Conservation (phyloP, 2,329 filamentous ascomycete species). For the Xylaria sp. region DNA sequence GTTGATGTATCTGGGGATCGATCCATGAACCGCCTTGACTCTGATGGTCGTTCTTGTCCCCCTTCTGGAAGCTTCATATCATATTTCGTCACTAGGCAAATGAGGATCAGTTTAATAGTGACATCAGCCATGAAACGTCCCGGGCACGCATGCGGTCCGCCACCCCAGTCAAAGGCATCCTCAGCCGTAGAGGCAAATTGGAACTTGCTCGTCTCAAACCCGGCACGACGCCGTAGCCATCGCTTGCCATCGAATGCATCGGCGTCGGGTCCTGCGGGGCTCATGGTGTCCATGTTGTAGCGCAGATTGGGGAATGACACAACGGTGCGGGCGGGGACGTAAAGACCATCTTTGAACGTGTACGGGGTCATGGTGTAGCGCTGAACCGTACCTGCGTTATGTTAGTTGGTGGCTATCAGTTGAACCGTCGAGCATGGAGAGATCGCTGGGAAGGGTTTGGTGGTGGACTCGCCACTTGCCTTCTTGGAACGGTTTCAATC, state of each 20-base stretch:
- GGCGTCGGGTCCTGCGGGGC: constrained; percentile 26
- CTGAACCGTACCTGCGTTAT: constrained; percentile 28
- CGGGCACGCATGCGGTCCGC: constrained; percentile 40
- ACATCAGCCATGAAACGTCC: constrained; percentile 40
- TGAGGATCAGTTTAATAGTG: constrained; percentile 41
- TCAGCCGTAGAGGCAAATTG: constrained; percentile 41
- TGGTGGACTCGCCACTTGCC: constrained; percentile 19
- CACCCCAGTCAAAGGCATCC: constrained; percentile 41
- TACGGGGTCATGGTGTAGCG: constrained; percentile 29
- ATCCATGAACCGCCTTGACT: constrained; percentile 34
- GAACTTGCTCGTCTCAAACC: constrained; percentile 38
- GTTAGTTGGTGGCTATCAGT: too few species aligned
- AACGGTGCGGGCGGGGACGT: constrained; percentile 34
- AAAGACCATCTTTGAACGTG: constrained; percentile 35
- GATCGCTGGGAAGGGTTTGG: constrained; percentile 1
- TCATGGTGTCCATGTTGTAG: constrained; percentile 31
- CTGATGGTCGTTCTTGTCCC: constrained; percentile 27
- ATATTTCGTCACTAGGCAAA: constrained; percentile 39
- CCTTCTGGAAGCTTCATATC: constrained; percentile 38
- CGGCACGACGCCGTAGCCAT: constrained; percentile 31
- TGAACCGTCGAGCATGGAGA: too few species aligned
- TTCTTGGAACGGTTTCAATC: constrained; percentile 37
- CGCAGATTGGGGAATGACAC: constrained; percentile 38
- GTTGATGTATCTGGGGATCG: constrained; percentile 35
- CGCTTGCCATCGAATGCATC: constrained; percentile 38